A percentile compares a stretch with the other conserved stretches of the same genome.
Evolutionary conservation across 805 yeast genomes (phyloP).

Genomic region (Candida succiphila): DNA sequence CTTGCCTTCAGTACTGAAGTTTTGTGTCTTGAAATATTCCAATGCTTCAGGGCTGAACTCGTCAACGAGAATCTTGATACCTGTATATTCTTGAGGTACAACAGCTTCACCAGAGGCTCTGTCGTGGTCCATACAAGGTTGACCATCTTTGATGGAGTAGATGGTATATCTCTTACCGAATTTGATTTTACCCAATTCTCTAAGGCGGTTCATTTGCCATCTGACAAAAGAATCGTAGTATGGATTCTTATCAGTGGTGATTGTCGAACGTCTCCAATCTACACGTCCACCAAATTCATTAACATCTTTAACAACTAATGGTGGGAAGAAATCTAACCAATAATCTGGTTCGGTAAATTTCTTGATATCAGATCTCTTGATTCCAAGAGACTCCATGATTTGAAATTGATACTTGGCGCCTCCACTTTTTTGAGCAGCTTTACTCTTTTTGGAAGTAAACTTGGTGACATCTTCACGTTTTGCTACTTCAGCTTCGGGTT

Average conservation of each 20-base stretch:
- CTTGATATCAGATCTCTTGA: slow-evolving; percentile 69
- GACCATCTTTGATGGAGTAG: slow-evolving; percentile 96
- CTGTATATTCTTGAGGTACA: slow-evolving; percentile 92
- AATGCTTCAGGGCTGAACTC: slow-evolving; percentile 52
- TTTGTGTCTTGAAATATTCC: slow-evolving; percentile 39
- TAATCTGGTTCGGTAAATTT: slow-evolving; percentile 87
- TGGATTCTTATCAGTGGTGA: slow-evolving; percentile 92
- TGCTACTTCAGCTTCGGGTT: slow-evolving; percentile 19
- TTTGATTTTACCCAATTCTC: slow-evolving; percentile 81
- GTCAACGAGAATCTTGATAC: slow-evolving; percentile 70
- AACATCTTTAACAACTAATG: slow-evolving; percentile 75
- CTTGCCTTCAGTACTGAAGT: slow-evolving; percentile 40
- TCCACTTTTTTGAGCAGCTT: slow-evolving; percentile 90
- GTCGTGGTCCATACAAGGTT: slow-evolving; percentile 99
- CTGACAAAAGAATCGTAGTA: slow-evolving; percentile 90
- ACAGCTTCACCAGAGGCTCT: slow-evolving; percentile 96
- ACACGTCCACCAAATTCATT: slow-evolving; percentile 80
- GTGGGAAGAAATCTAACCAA: slow-evolving; percentile 92
- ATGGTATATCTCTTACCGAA: slow-evolving; percentile 98
- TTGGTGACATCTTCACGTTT: slow-evolving; percentile 75
- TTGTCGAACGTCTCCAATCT: slow-evolving; percentile 95
- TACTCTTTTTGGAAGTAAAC: slow-evolving; percentile 86
- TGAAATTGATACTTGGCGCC: slow-evolving; percentile 91
- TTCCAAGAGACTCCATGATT: slow-evolving; percentile 92
- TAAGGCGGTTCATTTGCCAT: slow-evolving; percentile 92